phyloP scores from a whole-genome alignment of 2,329 filamentous ascomycete species.

The Pseudogymnoascus sp. region DNA sequence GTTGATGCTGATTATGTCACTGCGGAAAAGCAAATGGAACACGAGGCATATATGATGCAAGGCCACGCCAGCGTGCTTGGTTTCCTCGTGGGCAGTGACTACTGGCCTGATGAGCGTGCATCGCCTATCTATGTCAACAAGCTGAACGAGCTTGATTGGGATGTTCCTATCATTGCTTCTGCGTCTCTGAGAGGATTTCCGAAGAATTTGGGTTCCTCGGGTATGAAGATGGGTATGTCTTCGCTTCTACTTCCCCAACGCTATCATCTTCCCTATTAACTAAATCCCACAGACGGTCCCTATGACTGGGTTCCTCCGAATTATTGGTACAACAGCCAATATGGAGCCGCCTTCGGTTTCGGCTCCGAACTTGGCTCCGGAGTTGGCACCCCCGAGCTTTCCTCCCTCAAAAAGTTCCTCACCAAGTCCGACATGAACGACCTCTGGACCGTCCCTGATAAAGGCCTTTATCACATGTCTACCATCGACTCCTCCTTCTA shows the following conservation, averaged over 20 bases:
- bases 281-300: slow-evolving; percentile 36
- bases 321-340: slow-evolving; percentile 49
- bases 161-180: slow-evolving; percentile 47
- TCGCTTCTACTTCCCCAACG: not conserved
- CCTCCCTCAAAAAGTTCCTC: slow-evolving; percentile 46
- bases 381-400: slow-evolving; percentile 50
- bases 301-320: slow-evolving; percentile 59
- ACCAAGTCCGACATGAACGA: slow-evolving; percentile 40
- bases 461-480: slow-evolving; percentile 51
- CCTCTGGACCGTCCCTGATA: slow-evolving; percentile 46
- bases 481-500: slow-evolving; percentile 46
- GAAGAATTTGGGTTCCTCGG: slow-evolving; percentile 41
- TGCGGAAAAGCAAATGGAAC: slow-evolving; percentile 46
- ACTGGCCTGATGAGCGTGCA: slow-evolving; percentile 51
- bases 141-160: slow-evolving; percentile 43
- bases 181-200: slow-evolving; percentile 48
- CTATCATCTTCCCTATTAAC: not conserved
- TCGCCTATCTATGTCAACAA: slow-evolving; percentile 44
- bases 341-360: slow-evolving; percentile 54
- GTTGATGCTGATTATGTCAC: slow-evolving; percentile 43
- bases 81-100: slow-evolving; percentile 54
- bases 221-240: slow-evolving; percentile 49
- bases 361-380: slow-evolving; percentile 54
- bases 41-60: slow-evolving; percentile 53
- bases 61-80: slow-evolving; percentile 48